A percentile compares a stretch with the other conserved stretches of the same genome.
These are phyloP conservation scores for Lipomyces mesembrius DNA, from an alignment of 805 yeast genomes.

Conservation along the genomic window DNA sequence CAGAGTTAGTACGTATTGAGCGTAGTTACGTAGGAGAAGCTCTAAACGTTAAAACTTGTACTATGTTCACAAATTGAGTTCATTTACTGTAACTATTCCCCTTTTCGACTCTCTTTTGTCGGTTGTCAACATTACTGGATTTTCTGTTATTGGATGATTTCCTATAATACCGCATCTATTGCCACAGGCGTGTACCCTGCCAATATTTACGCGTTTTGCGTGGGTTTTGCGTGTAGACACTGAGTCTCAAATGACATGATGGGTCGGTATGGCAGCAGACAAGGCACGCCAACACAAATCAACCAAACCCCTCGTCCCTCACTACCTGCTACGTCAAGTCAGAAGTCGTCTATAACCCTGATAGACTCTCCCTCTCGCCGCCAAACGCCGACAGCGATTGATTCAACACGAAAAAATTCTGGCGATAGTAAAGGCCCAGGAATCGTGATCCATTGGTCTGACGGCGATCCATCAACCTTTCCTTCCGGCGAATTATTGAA, in stretches of 20 bases:
- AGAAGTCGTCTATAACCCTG: not conserved
- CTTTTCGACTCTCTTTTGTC: too few relatives aligned
- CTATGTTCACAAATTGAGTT: too few relatives aligned
- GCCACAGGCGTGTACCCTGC: not conserved
- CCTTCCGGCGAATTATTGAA: constrained; percentile 18
- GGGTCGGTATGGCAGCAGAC: not conserved
- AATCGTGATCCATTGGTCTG: constrained; percentile 20
- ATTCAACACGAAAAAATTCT: not conserved
- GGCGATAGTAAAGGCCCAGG: not conserved
- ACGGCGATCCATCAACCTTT: constrained; percentile 16
- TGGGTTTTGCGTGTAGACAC: not conserved
- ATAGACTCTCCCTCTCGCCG: not conserved
- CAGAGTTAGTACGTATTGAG: not conserved
- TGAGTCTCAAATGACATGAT: not conserved
- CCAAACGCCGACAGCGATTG: not conserved
- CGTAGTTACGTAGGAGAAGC: not conserved
- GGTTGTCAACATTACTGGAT: not conserved
- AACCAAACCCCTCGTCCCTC: not conserved
- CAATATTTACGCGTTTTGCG: not conserved
- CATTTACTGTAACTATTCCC: too few relatives aligned
- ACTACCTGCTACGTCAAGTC: not conserved
- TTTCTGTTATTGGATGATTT: not conserved
- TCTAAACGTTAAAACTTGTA: too few relatives aligned
- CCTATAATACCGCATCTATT: not conserved
- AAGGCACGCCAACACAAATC: not conserved